Evolutionary conservation across 2,329 filamentous ascomycete genomes (phyloP), one percentile per base, ranked within the genome.

Genomic region (Penicillium janthinellum): DNA sequence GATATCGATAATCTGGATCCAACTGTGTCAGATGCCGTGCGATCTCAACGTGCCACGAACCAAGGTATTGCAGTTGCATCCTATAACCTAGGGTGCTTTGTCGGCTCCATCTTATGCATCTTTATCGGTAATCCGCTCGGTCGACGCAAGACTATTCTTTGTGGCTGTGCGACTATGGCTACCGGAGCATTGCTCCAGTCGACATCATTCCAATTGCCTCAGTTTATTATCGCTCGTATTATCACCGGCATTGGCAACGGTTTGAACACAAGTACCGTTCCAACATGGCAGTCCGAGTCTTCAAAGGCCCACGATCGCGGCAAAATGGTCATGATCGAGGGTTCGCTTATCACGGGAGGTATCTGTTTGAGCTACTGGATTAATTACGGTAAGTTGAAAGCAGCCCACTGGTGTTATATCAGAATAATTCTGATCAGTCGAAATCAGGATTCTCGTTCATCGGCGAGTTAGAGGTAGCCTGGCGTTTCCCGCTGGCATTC

Each of bases 401-500:
- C 20, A 5, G 7, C 20, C 4, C 12, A 17, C 14, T 3, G 12
- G 15, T 22, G 12, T 15, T 3, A 28, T 0, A n/a, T 47, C n/a
- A 5, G n/a, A 4, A 6, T 12, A 45, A 34, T 11, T 5, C 48
- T 61, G 11, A 54, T 34, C 8, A 17, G 1, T 11, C 11, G 2
- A 54, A 37, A 56, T 25, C 34, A 67, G 64, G 61, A 10, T 82
- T 83, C 62, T 82, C 79, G 1, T 83, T 82, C 67, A 72, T 82
- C 10, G 78, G 77, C n/a, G 74, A 76, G 2, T 73, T 65, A 20
- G 73, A 73, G 5, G 70, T 79, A 5, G 71, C 78, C 8, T 85
- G 82, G 82, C 75, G 83, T 41, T 81, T 84, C 57, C 83, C 83
- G 0, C 81, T 85, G 41, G 81, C 79, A 5, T 83, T 86, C 65